These are phyloP conservation scores for Otatea glauca DNA, from an alignment of 176 grass and related monocot species.

Conservation along the genomic window DNA sequence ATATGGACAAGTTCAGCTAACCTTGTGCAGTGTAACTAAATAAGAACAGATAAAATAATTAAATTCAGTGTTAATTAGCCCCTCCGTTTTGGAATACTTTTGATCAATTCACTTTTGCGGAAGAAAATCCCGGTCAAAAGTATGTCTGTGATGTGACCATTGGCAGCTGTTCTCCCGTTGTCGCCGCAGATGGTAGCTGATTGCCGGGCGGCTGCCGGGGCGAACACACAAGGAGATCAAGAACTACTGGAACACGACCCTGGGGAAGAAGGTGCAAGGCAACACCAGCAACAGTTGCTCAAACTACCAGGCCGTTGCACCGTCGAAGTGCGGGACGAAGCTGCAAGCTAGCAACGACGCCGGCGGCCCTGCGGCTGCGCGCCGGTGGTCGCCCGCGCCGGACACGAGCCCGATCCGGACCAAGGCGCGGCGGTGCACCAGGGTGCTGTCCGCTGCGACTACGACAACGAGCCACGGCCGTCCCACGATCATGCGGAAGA, in stretches of 20 bases:
- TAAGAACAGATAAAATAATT: background rate
- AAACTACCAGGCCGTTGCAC: background rate
- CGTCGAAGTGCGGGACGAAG: background rate
- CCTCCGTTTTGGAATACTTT: background rate
- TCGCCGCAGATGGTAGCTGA: no score
- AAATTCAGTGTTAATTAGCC: background rate
- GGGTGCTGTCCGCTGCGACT: background rate
- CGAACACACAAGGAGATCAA: slow-evolving; percentile 66
- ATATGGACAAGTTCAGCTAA: slow-evolving; percentile 16
- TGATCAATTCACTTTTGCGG: background rate
- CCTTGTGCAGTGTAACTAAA: background rate
- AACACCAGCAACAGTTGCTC: background rate
- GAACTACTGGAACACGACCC: slow-evolving; percentile 61
- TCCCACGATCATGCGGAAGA: background rate
- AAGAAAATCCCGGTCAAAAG: background rate
- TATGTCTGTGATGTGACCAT: no score
- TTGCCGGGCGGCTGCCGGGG: background rate
- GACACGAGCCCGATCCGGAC: slow-evolving; percentile 30
- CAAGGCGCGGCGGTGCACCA: slow-evolving; percentile 42
- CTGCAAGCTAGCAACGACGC: background rate
- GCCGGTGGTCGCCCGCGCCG: background rate
- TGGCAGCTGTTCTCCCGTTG: no score
- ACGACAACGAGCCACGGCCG: background rate
- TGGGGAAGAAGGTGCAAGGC: slow-evolving; percentile 32
- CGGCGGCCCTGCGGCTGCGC: background rate